phyloP scores from a whole-genome alignment of 2,329 filamentous ascomycete species.

The Drechslerella stenobrocha region DNA sequence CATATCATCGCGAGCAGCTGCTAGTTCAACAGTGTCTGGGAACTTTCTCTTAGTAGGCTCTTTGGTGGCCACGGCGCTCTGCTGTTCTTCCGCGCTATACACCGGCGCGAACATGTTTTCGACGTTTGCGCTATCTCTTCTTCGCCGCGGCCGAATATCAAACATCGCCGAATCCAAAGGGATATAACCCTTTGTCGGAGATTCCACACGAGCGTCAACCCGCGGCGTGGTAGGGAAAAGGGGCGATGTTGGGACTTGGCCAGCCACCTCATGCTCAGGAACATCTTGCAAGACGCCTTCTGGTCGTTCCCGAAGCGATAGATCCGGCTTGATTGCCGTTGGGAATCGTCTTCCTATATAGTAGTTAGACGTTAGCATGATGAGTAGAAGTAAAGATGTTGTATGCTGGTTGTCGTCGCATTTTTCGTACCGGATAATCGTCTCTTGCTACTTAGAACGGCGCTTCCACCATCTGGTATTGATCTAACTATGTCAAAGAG shows the following conservation, averaged over 20 bases:
- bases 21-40: slow-evolving; percentile 14
- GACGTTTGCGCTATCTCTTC: slow-evolving; percentile 49
- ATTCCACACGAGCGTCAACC: slow-evolving; percentile 28
- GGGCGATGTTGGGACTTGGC: slow-evolving; percentile 20
- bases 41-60: slow-evolving; percentile 29
- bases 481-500: slow-evolving; percentile 69
- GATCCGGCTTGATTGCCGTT: slow-evolving; percentile 15
- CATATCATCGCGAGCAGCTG: slow-evolving; percentile 7
- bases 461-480: slow-evolving; percentile 61
- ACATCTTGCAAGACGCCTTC: slow-evolving; percentile 24
- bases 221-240: slow-evolving; percentile 23
- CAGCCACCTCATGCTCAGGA: slow-evolving; percentile 16
- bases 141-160: slow-evolving; percentile 50
- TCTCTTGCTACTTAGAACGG: slow-evolving; percentile 57
- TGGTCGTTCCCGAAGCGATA: slow-evolving; percentile 13
- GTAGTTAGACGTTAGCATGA: slow-evolving; percentile 12
- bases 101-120: slow-evolving; percentile 13
- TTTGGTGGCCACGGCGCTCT: background rate
- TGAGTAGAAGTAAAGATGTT: no score
- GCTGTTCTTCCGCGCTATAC: slow-evolving; percentile 17
- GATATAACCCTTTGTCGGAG: slow-evolving; percentile 49
- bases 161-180: slow-evolving; percentile 49
- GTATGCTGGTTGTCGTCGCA: slow-evolving; percentile 57
- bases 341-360: slow-evolving; percentile 18
- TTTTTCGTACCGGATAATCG: slow-evolving; percentile 60